A percentile compares a stretch with the other conserved stretches of the same genome.
These are phyloP conservation scores for Draba incana DNA, from an alignment of 345 rosid species.

Conservation along the genomic window DNA sequence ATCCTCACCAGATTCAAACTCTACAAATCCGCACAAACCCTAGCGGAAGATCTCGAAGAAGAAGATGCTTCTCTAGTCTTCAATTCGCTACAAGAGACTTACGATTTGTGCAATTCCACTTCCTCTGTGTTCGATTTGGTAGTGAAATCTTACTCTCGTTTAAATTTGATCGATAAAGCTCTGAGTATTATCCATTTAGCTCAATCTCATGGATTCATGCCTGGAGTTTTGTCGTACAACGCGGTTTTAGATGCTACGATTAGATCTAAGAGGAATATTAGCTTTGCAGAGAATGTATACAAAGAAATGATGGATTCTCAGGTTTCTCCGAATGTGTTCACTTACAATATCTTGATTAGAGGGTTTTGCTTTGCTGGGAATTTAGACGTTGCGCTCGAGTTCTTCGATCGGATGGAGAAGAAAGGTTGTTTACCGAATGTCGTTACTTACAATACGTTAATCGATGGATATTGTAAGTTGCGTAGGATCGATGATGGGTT, in stretches of 20 bases:
- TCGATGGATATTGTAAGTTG: slow-evolving; percentile 68
- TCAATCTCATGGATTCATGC: slow-evolving; percentile 75
- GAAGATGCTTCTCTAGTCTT: slow-evolving; percentile 59
- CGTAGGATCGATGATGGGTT: slow-evolving; percentile 62
- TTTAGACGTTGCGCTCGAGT: slow-evolving; percentile 59
- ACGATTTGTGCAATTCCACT: slow-evolving; percentile 59
- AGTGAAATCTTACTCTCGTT: slow-evolving; percentile 71
- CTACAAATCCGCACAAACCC: slow-evolving; percentile 68
- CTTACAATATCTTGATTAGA: slow-evolving; percentile 80
- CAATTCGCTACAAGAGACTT: slow-evolving; percentile 63
- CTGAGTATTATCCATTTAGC: slow-evolving; percentile 58
- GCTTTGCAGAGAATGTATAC: slow-evolving; percentile 58
- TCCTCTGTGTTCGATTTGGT: slow-evolving; percentile 87
- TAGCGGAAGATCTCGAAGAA: slow-evolving; percentile 73
- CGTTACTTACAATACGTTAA: slow-evolving; percentile 80
- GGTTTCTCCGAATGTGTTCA: slow-evolving; percentile 79
- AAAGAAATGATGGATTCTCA: slow-evolving; percentile 59
- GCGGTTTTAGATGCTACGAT: slow-evolving; percentile 74
- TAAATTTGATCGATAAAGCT: slow-evolving; percentile 68
- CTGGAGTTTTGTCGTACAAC: slow-evolving; percentile 88
- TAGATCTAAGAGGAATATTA: slow-evolving; percentile 56
- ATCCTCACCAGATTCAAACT: slow-evolving; percentile 82
- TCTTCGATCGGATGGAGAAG: slow-evolving; percentile 67
- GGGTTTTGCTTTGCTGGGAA: slow-evolving; percentile 77
- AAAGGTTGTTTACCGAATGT: slow-evolving; percentile 76